phyloP scores from a whole-genome alignment of 345 rosid species.

The Gossypium rotundifolium region DNA sequence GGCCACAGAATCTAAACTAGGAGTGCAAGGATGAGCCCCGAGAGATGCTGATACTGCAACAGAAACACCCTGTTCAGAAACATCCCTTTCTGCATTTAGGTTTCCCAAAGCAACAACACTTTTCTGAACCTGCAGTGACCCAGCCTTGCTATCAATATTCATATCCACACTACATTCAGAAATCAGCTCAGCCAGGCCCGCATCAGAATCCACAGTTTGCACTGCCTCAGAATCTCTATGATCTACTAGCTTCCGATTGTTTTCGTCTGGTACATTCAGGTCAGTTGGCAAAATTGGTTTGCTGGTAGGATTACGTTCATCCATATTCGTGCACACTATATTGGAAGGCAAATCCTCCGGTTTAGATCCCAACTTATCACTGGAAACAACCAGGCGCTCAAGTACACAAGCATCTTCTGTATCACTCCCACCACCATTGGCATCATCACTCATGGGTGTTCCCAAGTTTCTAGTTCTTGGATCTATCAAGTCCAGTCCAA shows the following conservation, averaged over 20 bases:
- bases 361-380: conserved; percentile 37
- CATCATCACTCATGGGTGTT: conserved; percentile 46
- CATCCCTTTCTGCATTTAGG: conserved; percentile 23
- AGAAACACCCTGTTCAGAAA: conserved; percentile 15
- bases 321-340: conserved; percentile 26
- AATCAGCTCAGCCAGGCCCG: conserved; percentile 18
- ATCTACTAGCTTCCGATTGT: conserved; percentile 21
- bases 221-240: conserved; percentile 25
- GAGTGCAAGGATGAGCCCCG: conserved; percentile 22
- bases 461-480: conserved; percentile 35
- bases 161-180: conserved; percentile 16
- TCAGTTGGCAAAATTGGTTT: conserved; percentile 25
- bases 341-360: conserved; percentile 32
- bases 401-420: conserved; percentile 55
- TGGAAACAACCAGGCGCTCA: conserved; percentile 44
- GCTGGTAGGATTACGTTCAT: conserved; percentile 22
- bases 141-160: conserved; percentile 25
- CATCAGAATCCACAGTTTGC: conserved; percentile 24
- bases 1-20: conserved; percentile 20
- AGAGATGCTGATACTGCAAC: conserved; percentile 20
- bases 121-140: conserved; percentile 22
- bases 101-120: conserved; percentile 25
- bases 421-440: conserved; percentile 69
- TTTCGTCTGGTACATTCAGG: conserved; percentile 30
- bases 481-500: conserved; percentile 65